Evolutionary conservation across 2,329 filamentous ascomycete species (phyloP).

Genomic region (Aspergillus sp.): DNA sequence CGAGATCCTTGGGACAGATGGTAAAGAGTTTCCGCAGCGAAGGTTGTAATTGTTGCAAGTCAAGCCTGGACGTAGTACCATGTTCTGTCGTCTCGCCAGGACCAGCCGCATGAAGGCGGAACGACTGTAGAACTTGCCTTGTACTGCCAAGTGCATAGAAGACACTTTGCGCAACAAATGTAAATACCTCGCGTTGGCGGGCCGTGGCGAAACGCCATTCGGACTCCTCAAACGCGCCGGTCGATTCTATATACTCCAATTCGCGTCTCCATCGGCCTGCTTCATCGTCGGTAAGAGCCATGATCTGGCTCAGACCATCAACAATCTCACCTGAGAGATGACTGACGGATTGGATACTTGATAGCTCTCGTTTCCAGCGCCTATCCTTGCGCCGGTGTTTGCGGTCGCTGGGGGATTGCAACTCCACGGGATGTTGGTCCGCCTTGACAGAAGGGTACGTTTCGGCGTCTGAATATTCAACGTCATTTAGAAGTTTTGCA

Average conservation of each 20-base stretch:
- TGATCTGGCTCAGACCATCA: constrained; percentile 34
- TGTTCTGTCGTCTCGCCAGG: constrained; percentile 3
- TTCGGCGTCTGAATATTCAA: constrained; percentile 15
- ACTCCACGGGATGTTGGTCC: constrained; percentile 14
- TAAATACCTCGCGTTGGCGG: constrained; percentile 36
- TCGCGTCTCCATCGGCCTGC: constrained; percentile 39
- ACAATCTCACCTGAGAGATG: constrained; percentile 40
- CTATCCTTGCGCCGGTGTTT: constrained; percentile 15
- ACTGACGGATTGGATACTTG: constrained; percentile 31
- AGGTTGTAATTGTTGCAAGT: constrained; percentile 31
- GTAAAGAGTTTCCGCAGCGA: constrained; percentile 35
- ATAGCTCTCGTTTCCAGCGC: constrained; percentile 9
- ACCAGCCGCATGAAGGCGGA: constrained; percentile 25
- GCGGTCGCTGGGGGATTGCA: constrained; percentile 19
- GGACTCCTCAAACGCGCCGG: constrained; percentile 36
- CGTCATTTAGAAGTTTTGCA: constrained; percentile 33
- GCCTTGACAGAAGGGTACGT: constrained; percentile 8
- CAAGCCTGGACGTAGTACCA: constrained; percentile 18
- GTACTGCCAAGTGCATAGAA: constrained; percentile 44
- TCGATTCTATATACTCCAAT: constrained; percentile 34
- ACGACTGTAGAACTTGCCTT: constrained; percentile 41
- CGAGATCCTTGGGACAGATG: constrained; percentile 41
- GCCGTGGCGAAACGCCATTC: constrained; percentile 39
- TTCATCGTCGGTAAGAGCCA: constrained; percentile 37
- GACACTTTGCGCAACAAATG: constrained; percentile 46